These are phyloP conservation scores for Taphrina flavorubra DNA, from an alignment of 1,139 yeast genomes.

Conservation along the genomic window DNA sequence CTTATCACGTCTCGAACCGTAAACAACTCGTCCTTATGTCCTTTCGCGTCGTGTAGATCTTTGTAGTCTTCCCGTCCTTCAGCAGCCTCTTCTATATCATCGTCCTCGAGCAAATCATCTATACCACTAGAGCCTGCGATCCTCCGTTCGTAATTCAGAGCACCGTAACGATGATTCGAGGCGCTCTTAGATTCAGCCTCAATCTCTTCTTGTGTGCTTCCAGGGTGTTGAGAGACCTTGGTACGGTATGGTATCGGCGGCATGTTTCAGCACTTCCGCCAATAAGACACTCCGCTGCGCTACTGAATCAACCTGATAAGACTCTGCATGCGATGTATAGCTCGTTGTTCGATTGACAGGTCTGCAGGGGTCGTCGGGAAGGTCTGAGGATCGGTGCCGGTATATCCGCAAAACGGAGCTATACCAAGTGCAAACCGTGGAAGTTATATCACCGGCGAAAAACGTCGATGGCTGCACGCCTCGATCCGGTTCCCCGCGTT, in stretches of 20 bases:
- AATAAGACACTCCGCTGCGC: no score
- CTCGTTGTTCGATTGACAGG: no score
- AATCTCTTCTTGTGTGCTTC: neutral
- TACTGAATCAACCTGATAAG: no score
- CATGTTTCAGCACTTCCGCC: neutral
- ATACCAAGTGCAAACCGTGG: no score
- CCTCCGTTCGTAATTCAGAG: neutral
- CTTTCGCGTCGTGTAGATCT: constrained; percentile 2
- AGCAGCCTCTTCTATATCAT: constrained; percentile 1
- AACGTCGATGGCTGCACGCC: no score
- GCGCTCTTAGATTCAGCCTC: neutral
- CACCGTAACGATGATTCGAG: constrained; percentile 1
- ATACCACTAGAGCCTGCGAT: neutral
- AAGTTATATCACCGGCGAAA: no score
- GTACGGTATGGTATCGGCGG: constrained; percentile 57
- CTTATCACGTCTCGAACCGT: constrained; percentile 11
- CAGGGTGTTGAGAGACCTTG: constrained; percentile 54
- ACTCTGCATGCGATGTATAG: no score
- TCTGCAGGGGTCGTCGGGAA: no score
- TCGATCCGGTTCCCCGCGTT: no score
- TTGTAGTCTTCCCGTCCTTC: constrained; percentile 16
- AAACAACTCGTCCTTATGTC: neutral
- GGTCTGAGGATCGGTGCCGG: no score
- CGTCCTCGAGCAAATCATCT: constrained; percentile 3
- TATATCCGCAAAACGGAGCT: no score